Evolutionary conservation across 2,329 filamentous ascomycete genomes (phyloP), one percentile per base, ranked within the genome.

Genomic region (Chaetomium sp.): DNA sequence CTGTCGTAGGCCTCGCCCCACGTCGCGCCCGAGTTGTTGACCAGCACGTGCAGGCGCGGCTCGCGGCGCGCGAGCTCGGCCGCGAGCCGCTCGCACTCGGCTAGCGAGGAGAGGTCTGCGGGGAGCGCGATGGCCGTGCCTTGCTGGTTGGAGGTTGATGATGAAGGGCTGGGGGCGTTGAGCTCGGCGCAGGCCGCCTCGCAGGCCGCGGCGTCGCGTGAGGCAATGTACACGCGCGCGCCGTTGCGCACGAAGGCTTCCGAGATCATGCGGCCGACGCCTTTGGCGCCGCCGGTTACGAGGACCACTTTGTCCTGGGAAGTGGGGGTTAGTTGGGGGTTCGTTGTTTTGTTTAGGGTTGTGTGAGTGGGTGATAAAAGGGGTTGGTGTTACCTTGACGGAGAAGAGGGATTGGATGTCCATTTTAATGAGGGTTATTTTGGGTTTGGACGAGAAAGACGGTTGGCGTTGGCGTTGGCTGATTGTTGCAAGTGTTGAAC

Each of bases 261-360:
- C 35, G 85, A 84, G 68, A 90, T 90, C 87, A 90, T 90, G 65
- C 83, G 84, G 19, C 87, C 87, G 68, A 90, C 85, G 68, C 87
- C 87, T 72, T 88, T 85, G 54, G 81, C 83, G 60, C 83, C 79
- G 76, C 85, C 85, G 5, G 84, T 87, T 60, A 87, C 79, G 65
- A 87, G 80, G 70, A 85, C 82, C 60, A 84, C 82, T 78, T 87
- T 87, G 74, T 78, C 83, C 81, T 84, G 42, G 9, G 29, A 10
- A 16, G 38, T 16, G 38, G 38, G 19, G 19, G 38, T 42, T 12
- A 35, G 9, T 12, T 12, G 33, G 33, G 33, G 33, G 33, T 35
- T 35, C 9, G 33, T 10, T 35, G 33, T n/a, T 35, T 19, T 5
- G 35, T 13, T 42, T 42, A 12, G 35, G 35, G 10, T 38, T 31